phyloP scores from a whole-genome alignment of 2,329 filamentous ascomycete species.

The Calycina herbarum region DNA sequence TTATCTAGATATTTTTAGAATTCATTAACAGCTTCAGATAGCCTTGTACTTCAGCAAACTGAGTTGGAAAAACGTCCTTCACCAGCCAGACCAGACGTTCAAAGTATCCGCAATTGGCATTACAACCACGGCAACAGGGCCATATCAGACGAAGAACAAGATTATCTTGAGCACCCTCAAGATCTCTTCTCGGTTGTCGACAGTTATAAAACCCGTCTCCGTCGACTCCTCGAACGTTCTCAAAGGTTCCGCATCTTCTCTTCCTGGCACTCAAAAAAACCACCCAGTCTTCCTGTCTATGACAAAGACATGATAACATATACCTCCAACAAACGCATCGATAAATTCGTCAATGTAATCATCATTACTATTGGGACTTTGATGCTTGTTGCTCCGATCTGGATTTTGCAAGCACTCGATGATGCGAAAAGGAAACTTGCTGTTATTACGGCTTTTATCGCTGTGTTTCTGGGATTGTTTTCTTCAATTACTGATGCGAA shows the following conservation, averaged over 20 bases:
- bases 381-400: conserved; percentile 40
- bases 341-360: conserved; percentile 29
- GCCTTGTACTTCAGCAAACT: conserved; percentile 32
- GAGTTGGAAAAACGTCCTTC: conserved; percentile 22
- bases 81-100: conserved; percentile 29
- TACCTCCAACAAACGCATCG: conserved; percentile 24
- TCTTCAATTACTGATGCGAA: conserved; percentile 22
- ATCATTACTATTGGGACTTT: conserved; percentile 32
- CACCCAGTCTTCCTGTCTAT: conserved; percentile 17
- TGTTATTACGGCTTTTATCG: conserved; percentile 38
- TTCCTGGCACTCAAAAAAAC: conserved; percentile 17
- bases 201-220: conserved; percentile 22
- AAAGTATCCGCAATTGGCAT: conserved; percentile 23
- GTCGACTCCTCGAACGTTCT: conserved; percentile 25
- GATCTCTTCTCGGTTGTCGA: conserved; percentile 32
- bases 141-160: conserved; percentile 22
- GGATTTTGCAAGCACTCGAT: conserved; percentile 33
- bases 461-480: conserved; percentile 23
- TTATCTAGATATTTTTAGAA: too few relatives aligned
- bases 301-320: conserved; percentile 19
- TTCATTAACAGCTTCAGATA: conserved; percentile 27
- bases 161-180: conserved; percentile 17
- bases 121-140: conserved; percentile 18
- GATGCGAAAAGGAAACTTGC: conserved; percentile 29
- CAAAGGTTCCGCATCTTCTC: conserved; percentile 13